phyloP scores from a whole-genome alignment of 352 stramenopile genomes.

The Halophytophthora batemanensis region DNA sequence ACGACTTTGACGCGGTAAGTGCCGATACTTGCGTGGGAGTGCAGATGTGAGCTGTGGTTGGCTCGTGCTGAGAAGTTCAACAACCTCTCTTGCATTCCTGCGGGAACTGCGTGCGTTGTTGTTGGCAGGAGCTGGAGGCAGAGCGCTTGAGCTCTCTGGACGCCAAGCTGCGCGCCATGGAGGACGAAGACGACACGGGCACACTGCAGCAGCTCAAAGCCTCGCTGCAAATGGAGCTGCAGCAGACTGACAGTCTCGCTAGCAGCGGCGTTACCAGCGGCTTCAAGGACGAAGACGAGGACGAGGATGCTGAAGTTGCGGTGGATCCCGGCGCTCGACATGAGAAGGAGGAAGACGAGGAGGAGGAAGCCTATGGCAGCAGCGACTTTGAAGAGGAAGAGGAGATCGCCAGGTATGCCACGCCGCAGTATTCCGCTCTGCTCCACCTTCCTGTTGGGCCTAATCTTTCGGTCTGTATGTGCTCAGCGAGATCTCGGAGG shows the following conservation, averaged over 20 bases:
- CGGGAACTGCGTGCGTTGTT: too few species aligned
- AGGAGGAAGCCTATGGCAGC: constrained; percentile 67
- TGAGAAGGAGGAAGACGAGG: constrained; percentile 30
- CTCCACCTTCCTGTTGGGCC: not conserved
- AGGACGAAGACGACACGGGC: constrained; percentile 76
- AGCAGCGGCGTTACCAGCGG: constrained; percentile 17
- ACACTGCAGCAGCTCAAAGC: constrained; percentile 77
- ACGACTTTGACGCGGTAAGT: constrained; percentile 58
- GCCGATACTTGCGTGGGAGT: not conserved
- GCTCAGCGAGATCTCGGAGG: constrained; percentile 55
- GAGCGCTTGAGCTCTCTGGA: constrained; percentile 63
- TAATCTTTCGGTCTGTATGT: not conserved
- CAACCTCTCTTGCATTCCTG: too few species aligned
- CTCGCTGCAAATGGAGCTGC: constrained; percentile 56
- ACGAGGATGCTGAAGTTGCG: constrained; percentile 1
- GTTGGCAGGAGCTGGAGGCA: constrained; percentile 46
- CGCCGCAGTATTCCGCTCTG: not conserved
- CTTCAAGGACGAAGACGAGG: constrained; percentile 13
- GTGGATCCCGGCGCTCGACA: constrained; percentile 5
- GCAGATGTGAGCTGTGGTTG: not conserved
- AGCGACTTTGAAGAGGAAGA: constrained; percentile 86
- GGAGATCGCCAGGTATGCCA: constrained; percentile 57
- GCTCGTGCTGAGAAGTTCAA: not conserved
- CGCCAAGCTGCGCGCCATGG: constrained; percentile 80
- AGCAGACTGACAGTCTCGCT: constrained; percentile 39